Evolutionary conservation across 257 asterid species (phyloP), one percentile per base, ranked within the genome.

Genomic region (Schizonepeta tenuifolia): DNA sequence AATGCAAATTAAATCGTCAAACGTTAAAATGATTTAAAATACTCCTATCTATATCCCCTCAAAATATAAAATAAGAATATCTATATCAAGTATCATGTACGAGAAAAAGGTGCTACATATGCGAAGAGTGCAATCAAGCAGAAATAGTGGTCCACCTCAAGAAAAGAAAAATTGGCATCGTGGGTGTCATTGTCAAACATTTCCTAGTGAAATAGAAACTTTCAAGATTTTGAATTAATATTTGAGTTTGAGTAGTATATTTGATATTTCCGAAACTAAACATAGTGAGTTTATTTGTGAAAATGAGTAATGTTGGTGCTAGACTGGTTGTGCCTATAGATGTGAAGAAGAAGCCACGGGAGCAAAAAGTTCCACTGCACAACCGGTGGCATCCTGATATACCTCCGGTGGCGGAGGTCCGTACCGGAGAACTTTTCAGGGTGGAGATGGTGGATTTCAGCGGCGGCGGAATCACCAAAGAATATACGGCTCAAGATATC

Each of bases 321-420:
- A 80, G 82, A 44, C 21, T 90, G 67, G 89, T 88, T 24, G 84
- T 88, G 58, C 93, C 96, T 7, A 74, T 93, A 65, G 93, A 89
- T 57, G 59, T 91, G 81, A 87, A 80, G 84, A 90, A 84, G 82
- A 87, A 87, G 81, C 92, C 97, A 66, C 4, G 73, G 83, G 89
- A 87, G 49, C 97, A 93, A 72, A 74, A 79, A 61, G 80, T 76
- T 28, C 95, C 96, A 3, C 88, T 87, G 18, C 98, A 93, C 83
- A 93, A 89, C 76, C 86, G 96, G 62, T 93, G 98, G 97, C 97
- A 87, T 76, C 97, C 92, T 24, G 92, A 80, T 43, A 86, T 93
- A 56, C 95, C 93, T 11, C 88, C 90, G 18, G 97, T 89, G 51
- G 88, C 88, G 7, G 88, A 90, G 81, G 94, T 90, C 44, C 51